A percentile compares a stretch with the other conserved stretches of the same genome.
Conservation (phyloP, 768 basidiomycete genomes). For the Pleurotus giganteus region DNA sequence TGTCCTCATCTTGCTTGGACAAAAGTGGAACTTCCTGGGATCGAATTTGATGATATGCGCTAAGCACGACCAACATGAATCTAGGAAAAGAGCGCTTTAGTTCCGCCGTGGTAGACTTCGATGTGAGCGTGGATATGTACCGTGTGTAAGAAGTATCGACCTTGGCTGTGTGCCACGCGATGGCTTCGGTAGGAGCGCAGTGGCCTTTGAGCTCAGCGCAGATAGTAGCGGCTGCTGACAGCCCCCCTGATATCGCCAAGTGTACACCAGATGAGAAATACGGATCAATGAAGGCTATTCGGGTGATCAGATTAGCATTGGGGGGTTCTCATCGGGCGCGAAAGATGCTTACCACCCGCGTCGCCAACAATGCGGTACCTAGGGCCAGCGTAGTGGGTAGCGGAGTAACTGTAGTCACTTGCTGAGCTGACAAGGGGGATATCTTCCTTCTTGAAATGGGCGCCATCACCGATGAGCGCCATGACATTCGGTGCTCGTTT, state of each 20-base stretch:
- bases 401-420: conserved; percentile 18
- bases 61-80: conserved; percentile 38
- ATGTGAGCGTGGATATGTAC: conserved; percentile 9
- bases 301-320: background rate
- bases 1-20: conserved; percentile 33
- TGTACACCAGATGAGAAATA: conserved; percentile 37
- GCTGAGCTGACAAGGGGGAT: conserved; percentile 11
- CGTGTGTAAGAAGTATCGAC: conserved; percentile 27
- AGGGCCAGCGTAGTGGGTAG: conserved; percentile 16
- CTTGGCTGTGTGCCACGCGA: conserved; percentile 24
- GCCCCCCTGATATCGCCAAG: conserved; percentile 28
- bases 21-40: conserved; percentile 31
- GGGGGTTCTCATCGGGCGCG: background rate
- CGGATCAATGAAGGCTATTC: conserved; percentile 28
- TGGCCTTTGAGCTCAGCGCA: conserved; percentile 24
- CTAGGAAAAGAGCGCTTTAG: conserved; percentile 14
- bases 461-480: conserved; percentile 19
- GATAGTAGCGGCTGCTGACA: conserved; percentile 30
- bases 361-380: conserved; percentile 21
- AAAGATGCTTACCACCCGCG: conserved; percentile 12
- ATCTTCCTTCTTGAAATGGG: conserved; percentile 6
- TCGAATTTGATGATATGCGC: conserved; percentile 41
- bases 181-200: conserved; percentile 20
- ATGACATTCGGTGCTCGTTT: conserved; percentile 23
- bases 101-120: background rate